Evolutionary conservation across 306 rosid genomes (phyloP), one percentile per base, ranked within the genome.

Genomic region (Rosa chinensis): DNA sequence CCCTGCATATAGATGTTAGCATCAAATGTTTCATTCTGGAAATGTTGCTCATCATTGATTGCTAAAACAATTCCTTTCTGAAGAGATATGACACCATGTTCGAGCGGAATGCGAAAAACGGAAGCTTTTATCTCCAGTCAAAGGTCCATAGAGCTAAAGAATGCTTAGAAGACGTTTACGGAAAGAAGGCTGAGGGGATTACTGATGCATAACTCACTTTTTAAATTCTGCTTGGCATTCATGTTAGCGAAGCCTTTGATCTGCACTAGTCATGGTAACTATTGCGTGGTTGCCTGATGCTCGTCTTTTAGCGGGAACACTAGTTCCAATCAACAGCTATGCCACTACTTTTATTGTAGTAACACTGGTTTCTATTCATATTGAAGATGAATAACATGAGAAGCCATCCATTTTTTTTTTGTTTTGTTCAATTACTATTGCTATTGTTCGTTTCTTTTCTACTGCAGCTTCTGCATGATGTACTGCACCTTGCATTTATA

Each of bases 131-230:
- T 79, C 89, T 95, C 42, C 98, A 91, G 80, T 95, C 99, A 63
- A 95, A 93, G 89, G 98, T 95, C 80, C 97, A 95, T 72, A 82
- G 94, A 16, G 99, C 97, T 45, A 95, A 95, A 85, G 99, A 95
- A 87, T 79, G 91, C 80, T 78, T 95, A 78, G 97, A 95, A 77
- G 67, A 87, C n/a, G 40, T 82, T 35, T 17, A 82, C 25, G 77
- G 78, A 69, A 78, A 84, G 74, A 87, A 82, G 79, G 80, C 77
- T 76, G 76, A 76, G 78, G 87, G 82, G 21, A 58, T 82, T 4
- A 6, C 10, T 3, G 70, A 25, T 28, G 59, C 47, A 28, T 59
- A 59, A 75, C 70, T 59, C 47, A 25, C 66, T 37, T 5, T 73
- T 5, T 53, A 52, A 23, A 18, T 73, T 73, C 37, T 20, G 13